Evolutionary conservation across 2,329 filamentous ascomycete genomes (phyloP).

Genomic region (Zymoseptoria tritici): DNA sequence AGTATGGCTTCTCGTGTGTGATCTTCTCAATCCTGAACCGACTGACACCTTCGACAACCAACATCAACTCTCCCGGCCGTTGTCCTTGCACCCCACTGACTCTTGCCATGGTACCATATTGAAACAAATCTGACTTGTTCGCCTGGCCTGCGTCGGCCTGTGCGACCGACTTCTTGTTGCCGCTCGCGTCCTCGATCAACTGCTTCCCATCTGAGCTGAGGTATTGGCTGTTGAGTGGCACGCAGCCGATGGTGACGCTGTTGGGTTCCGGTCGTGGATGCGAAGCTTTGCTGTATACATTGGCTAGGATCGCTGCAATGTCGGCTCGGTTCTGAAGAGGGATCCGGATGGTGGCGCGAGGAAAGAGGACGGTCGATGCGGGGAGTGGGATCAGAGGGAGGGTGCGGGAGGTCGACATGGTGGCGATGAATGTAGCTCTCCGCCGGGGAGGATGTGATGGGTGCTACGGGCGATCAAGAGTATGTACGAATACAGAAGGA

Average conservation of each 20-base stretch:
- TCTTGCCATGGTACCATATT: slow-evolving; percentile 64
- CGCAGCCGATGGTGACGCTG: slow-evolving; percentile 73
- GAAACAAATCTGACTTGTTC: slow-evolving; percentile 60
- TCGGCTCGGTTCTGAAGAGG: slow-evolving; percentile 78
- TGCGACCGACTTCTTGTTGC: slow-evolving; percentile 47
- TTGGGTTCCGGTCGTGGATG: slow-evolving; percentile 56
- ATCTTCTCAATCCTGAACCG: slow-evolving; percentile 69
- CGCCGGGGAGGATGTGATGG: too few species aligned
- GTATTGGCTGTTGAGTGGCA: slow-evolving; percentile 71
- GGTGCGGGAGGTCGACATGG: slow-evolving; percentile 10
- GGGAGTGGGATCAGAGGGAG: slow-evolving; percentile 78
- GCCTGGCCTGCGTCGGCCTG: slow-evolving; percentile 44
- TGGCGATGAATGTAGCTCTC: not conserved
- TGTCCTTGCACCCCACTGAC: slow-evolving; percentile 44
- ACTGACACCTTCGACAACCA: slow-evolving; percentile 79
- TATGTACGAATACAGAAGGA: not conserved
- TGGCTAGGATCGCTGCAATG: slow-evolving; percentile 78
- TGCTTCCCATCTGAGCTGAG: slow-evolving; percentile 68
- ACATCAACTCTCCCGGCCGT: slow-evolving; percentile 55
- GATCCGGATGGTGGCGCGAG: slow-evolving; percentile 77
- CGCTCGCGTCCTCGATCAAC: slow-evolving; percentile 58
- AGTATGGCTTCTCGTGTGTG: slow-evolving; percentile 71
- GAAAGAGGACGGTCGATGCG: slow-evolving; percentile 72
- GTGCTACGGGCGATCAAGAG: not conserved
- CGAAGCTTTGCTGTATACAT: slow-evolving; percentile 70